Base-by-base conservation (phyloP, 106 monocot species). In the Ottelia alismoides region DNA sequence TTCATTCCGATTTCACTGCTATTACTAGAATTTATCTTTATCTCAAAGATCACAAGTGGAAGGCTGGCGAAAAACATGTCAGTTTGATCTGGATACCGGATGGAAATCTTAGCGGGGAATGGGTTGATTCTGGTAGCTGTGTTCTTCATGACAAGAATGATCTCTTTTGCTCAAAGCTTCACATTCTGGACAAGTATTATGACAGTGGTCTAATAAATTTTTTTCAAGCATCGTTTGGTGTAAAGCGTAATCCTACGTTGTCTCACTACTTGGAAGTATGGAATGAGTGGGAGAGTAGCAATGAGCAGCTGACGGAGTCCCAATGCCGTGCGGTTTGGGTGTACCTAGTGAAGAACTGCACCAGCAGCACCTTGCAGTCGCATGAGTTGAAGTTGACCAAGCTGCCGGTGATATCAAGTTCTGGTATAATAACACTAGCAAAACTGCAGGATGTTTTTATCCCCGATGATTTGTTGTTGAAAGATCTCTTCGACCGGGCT, bases 101-200 rank as follows among this genome's bases (percentile, higher is more conserved):
- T 21, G 51, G 18, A 70, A 55, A 12, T 29, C 47, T 49, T 20
- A 27, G 24, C 28, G 79, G 79, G 22, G 4, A 62, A 16, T 79
- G 79, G 79, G 79, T 79, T n/a, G 21, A 18, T 28, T 17, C 66
- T 12, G 5, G 2, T 0, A 45, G 31, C 7, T 79, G 79, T 50
- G 55, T 73, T 31, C 47, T 78, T 28, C 55, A 64, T 31, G 78
- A 78, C 28, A 49, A 59, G 6, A 9, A 49, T 22, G 51, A 56
- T 40, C 57, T 79, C 11, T 74, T 74, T 26, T 22, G 20, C 0
- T 57, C 61, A 6, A 51, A 53, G 2, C 31, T 75, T 1, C 35
- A 63, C 63, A 52, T 75, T 2, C n/a, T 74, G 31, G 79, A 74
- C 10, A 70, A 70, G 11, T 58, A 61, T 31, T 79, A 75, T 49